Percentiles rank a stretch among this genome's conserved stretches.
Evolutionary conservation across 2,329 filamentous ascomycete species (phyloP).

Genomic region (Curvularia hawaiiensis): DNA sequence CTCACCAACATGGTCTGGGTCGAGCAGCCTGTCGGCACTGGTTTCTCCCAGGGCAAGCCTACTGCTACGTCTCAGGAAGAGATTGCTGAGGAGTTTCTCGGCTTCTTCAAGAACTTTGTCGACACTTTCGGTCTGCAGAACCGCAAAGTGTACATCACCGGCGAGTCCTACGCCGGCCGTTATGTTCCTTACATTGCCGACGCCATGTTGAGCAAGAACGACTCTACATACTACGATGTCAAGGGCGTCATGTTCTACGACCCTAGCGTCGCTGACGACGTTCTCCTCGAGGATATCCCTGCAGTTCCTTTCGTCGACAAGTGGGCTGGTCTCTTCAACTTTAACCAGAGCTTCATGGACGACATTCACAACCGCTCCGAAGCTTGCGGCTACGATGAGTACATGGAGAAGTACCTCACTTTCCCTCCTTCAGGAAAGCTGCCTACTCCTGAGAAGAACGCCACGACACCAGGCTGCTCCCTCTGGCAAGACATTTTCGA

Average conservation of each 20-base stretch:
- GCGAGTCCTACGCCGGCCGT: constrained; percentile 72
- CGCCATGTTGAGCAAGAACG: constrained; percentile 71
- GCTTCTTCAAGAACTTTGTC: constrained; percentile 80
- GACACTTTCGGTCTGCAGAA: constrained; percentile 70
- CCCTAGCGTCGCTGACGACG: constrained; percentile 63
- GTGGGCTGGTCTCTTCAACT: constrained; percentile 63
- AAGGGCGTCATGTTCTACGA: constrained; percentile 75
- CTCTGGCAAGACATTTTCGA: constrained; percentile 62
- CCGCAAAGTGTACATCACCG: constrained; percentile 74
- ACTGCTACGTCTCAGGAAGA: constrained; percentile 71
- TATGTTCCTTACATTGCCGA: constrained; percentile 72
- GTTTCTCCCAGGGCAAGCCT: constrained; percentile 69
- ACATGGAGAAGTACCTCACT: constrained; percentile 64
- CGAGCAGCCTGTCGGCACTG: constrained; percentile 70
- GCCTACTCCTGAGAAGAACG: constrained; percentile 56
- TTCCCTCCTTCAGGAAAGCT: constrained; percentile 71
- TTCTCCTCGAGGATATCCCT: constrained; percentile 58
- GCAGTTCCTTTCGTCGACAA: constrained; percentile 65
- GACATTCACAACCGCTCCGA: constrained; percentile 59
- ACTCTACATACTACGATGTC: constrained; percentile 70
- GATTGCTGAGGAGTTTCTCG: constrained; percentile 72
- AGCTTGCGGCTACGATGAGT: constrained; percentile 67
- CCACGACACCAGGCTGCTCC: constrained; percentile 58
- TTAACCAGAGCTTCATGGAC: constrained; percentile 65
- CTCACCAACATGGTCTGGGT: constrained; percentile 79